phyloP scores from a whole-genome alignment of 2,329 filamentous ascomycete genomes.

The Magnaporthiopsis rhizophila region DNA sequence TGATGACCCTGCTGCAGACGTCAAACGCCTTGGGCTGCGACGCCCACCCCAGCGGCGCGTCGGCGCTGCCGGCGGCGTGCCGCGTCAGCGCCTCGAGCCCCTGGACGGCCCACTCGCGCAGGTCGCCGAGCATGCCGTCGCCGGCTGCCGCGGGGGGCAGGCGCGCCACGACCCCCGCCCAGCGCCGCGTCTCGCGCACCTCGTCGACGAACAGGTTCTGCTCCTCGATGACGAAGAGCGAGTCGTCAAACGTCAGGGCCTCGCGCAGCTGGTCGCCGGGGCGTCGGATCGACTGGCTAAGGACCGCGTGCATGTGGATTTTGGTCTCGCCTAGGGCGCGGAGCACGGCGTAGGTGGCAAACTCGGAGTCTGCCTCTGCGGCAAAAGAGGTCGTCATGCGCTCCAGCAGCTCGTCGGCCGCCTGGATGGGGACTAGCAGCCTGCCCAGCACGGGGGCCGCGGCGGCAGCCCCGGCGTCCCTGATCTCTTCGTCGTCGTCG shows the following conservation, averaged over 20 bases:
- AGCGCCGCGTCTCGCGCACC: slow-evolving; percentile 63
- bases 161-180: slow-evolving; percentile 45
- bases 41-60: slow-evolving; percentile 66
- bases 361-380: slow-evolving; percentile 18
- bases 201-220: slow-evolving; percentile 92
- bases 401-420: slow-evolving; percentile 34
- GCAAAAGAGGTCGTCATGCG: slow-evolving; percentile 32
- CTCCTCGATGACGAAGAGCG: slow-evolving; percentile 81
- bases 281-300: slow-evolving; percentile 9
- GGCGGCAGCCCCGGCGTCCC: slow-evolving; percentile 52
- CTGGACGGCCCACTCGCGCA: slow-evolving; percentile 39
- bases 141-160: slow-evolving; percentile 10
- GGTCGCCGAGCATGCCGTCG: slow-evolving; percentile 11
- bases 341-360: slow-evolving; percentile 30
- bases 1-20: slow-evolving; percentile 42
- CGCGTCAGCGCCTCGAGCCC: slow-evolving; percentile 38
- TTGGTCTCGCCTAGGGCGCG: slow-evolving; percentile 30
- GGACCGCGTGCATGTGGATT: not conserved
- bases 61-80: slow-evolving; percentile 23
- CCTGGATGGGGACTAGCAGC: slow-evolving; percentile 37
- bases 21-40: slow-evolving; percentile 61
- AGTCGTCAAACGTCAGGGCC: slow-evolving; percentile 49
- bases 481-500: slow-evolving; percentile 88
- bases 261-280: slow-evolving; percentile 31
- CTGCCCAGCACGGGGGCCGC: slow-evolving; percentile 36